Evolutionary conservation across 495 filamentous ascomycete species (phyloP).

Genomic region (Penicillium samsonianum): DNA sequence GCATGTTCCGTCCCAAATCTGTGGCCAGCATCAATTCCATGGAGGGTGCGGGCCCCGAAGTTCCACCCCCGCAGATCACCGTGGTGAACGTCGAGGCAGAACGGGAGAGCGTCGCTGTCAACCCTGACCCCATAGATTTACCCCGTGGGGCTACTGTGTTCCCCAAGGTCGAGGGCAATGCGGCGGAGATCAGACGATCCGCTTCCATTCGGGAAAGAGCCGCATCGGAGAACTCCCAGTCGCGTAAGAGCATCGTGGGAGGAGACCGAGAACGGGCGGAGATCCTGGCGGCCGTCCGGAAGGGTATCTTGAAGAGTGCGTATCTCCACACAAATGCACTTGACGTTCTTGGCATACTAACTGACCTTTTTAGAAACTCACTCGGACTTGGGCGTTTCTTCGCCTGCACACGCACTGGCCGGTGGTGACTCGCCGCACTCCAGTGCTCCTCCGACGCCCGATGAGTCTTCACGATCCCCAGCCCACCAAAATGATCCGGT

Average conservation of each 20-base stretch:
- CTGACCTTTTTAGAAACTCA: conserved; percentile 45
- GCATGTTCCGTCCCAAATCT: conserved; percentile 93
- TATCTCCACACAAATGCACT: conserved; percentile 15
- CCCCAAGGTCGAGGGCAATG: conserved; percentile 71
- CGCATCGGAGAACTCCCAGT: conserved; percentile 58
- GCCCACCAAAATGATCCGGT: conserved; percentile 65
- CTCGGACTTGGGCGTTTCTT: conserved; percentile 65
- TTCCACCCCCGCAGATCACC: conserved; percentile 69
- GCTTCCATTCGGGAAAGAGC: conserved; percentile 47
- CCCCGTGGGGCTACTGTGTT: conserved; percentile 77
- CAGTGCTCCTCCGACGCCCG: conserved; percentile 81
- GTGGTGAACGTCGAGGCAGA: conserved; percentile 97
- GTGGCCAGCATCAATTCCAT: conserved; percentile 73
- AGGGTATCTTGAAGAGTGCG: conserved; percentile 94
- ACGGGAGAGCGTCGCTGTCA: conserved; percentile 79
- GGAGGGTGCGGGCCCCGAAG: conserved; percentile 61
- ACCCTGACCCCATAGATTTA: conserved; percentile 67
- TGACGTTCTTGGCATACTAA: conserved; percentile 22
- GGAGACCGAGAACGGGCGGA: conserved; percentile 90
- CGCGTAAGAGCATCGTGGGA: conserved; percentile 84
- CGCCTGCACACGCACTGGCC: conserved; percentile 60
- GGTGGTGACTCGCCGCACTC: conserved; percentile 77
- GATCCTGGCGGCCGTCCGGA: conserved; percentile 83
- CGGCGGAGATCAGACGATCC: conserved; percentile 35
- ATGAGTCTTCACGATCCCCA: conserved; percentile 60